These are phyloP conservation scores for Scedosporium apiospermum DNA, from an alignment of 2,329 filamentous ascomycete genomes.

Conservation along the genomic window DNA sequence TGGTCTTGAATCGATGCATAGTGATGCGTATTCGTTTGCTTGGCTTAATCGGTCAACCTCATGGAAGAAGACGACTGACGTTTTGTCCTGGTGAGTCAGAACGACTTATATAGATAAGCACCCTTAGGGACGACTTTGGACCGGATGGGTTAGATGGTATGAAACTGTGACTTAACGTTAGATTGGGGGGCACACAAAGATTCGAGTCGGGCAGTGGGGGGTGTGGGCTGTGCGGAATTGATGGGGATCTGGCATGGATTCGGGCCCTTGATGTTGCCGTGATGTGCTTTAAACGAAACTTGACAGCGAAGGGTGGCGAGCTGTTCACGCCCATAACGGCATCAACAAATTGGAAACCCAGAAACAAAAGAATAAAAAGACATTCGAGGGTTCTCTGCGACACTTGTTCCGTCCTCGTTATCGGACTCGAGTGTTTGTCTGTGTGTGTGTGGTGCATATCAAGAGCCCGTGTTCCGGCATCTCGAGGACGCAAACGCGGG, in stretches of 20 bases:
- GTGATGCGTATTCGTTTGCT: constrained; percentile 8
- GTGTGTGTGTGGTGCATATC: not conserved
- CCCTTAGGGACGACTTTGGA: not conserved
- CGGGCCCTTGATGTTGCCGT: not conserved
- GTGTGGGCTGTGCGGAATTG: not conserved
- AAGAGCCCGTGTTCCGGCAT: not conserved
- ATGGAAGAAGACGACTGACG: not conserved
- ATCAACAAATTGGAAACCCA: not conserved
- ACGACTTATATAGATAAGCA: not conserved
- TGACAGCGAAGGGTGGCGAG: not conserved
- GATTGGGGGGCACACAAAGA: not conserved
- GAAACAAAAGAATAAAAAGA: not conserved
- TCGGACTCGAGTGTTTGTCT: not conserved
- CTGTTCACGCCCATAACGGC: not conserved
- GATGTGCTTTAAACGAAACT: not conserved
- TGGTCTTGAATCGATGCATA: constrained; percentile 72
- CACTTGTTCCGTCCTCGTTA: not conserved
- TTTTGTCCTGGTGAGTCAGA: not conserved
- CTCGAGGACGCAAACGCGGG: not conserved
- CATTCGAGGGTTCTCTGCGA: not conserved
- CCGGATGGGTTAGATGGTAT: not conserved
- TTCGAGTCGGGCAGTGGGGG: not conserved
- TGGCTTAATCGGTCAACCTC: not conserved
- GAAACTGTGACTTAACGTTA: not conserved
- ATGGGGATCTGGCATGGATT: not conserved